phyloP scores from a whole-genome alignment of 2,329 filamentous ascomycete genomes.

The Sphaerulina vaccinii region DNA sequence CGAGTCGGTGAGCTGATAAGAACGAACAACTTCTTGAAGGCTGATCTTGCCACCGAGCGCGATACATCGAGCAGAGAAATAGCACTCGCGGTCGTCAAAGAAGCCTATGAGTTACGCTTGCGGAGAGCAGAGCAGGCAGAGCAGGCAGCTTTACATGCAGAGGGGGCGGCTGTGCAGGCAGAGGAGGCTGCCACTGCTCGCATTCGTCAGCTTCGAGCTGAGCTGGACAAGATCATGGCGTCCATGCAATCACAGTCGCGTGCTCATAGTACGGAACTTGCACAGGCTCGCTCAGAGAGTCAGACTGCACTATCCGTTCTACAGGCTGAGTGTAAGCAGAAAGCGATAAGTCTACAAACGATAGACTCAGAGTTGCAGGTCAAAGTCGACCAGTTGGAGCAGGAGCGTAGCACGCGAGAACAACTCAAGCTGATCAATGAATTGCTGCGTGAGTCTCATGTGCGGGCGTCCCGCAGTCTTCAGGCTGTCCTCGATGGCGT shows the following conservation, averaged over 20 bases:
- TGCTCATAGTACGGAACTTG: background rate
- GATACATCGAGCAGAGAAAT: background rate
- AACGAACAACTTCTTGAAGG: background rate
- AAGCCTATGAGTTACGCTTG: background rate
- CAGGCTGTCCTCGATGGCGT: background rate
- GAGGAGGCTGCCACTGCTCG: too few relatives aligned
- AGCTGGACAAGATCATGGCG: background rate
- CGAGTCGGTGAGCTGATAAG: background rate
- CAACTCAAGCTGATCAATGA: background rate
- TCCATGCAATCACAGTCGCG: background rate
- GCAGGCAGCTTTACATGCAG: too few relatives aligned
- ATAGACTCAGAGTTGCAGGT: background rate
- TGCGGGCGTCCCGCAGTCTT: background rate
- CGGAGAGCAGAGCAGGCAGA: background rate
- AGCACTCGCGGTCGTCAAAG: background rate
- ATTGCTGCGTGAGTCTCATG: background rate
- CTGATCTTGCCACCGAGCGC: background rate
- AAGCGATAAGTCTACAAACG: background rate
- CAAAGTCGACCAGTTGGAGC: background rate
- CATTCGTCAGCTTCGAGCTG: background rate
- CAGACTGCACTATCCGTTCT: background rate
- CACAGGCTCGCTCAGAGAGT: background rate
- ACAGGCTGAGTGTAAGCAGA: background rate
- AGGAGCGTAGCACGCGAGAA: background rate
- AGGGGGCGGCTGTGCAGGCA: too few relatives aligned